Evolutionary conservation across 2,329 filamentous ascomycete genomes (phyloP), one percentile per base, ranked within the genome.

Genomic region (Xylariaceae sp.): DNA sequence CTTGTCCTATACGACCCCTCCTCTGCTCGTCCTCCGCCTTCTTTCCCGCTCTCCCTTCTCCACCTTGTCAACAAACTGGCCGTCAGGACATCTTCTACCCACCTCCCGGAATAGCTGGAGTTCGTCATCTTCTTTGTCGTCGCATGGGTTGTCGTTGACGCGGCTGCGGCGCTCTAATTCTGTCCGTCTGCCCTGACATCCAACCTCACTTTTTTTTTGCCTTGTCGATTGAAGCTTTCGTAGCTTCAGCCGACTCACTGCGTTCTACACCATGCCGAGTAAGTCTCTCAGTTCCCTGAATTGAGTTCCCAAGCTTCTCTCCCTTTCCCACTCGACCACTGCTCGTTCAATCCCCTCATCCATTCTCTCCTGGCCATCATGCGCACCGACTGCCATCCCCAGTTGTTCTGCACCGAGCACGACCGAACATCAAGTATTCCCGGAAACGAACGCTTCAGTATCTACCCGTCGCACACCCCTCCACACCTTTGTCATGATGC

Each of bases 201-300:
- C 18, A 56, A 7, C 39, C 34, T 30, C 47, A 3, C 17, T 6
- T 9, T 51, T 11, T 30, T 35, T 37, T 42, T 42, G 52, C 42
- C 56, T 42, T 42, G 52, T 47, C 56, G 53, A 51, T 60, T 58
- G 62, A 59, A 62, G 62, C 60, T 55, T 51, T 45, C 11, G 17
- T 11, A 55, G 58, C 59, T 61, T 60, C 53, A 18, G 56, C 61
- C 57, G 50, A 50, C 51, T 48, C 17, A 13, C 30, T 23, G 39
- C 51, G 48, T 58, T 42, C 35, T 58, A 58, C 61, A 68, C 62
- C 48, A 71, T 71, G 68, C 68, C 66, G 52, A 70, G 68, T 71
- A 69, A 69, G 68, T 69, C 42, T 34, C 23, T 34, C 13, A 49
- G 30, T 45, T n/a, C 34, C 37, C 53, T 62, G 49, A 34, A 7